phyloP scores from a whole-genome alignment of 805 yeast genomes.

The Saturnispora galanensis region DNA sequence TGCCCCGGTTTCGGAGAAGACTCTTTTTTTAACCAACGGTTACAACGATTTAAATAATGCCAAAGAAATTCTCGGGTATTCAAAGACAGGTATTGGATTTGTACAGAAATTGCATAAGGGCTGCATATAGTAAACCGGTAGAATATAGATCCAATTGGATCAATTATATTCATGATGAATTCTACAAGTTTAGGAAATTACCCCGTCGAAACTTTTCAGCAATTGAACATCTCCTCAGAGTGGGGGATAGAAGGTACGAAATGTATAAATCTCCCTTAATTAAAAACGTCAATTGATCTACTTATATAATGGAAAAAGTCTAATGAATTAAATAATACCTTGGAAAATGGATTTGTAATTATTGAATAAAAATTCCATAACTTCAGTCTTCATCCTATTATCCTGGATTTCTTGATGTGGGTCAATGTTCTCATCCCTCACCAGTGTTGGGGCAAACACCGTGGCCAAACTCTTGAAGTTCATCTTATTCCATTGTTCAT shows the following conservation, averaged over 20 bases:
- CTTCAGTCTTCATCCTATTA: conserved; percentile 69
- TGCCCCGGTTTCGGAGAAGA: background rate
- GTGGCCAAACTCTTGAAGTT: conserved; percentile 72
- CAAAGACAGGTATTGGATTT: conserved; percentile 43
- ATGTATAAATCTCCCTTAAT: conserved; percentile 63
- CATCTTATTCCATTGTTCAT: conserved; percentile 64
- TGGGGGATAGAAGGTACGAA: conserved; percentile 64
- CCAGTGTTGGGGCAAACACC: conserved; percentile 90
- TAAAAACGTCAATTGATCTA: conserved; percentile 43
- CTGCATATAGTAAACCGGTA: conserved; percentile 36
- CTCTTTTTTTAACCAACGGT: background rate
- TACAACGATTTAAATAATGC: conserved; percentile 1
- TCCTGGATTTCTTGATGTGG: conserved; percentile 80
- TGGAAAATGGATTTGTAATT: conserved; percentile 32
- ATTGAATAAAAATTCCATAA: conserved; percentile 61
- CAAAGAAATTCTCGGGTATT: conserved; percentile 31
- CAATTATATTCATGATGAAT: conserved; percentile 39
- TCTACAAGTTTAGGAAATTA: conserved; percentile 43
- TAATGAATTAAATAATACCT: conserved; percentile 6
- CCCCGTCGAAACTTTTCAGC: conserved; percentile 76
- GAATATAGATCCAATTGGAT: conserved; percentile 28
- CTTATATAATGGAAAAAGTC: background rate
- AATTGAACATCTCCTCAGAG: conserved; percentile 72
- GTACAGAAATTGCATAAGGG: conserved; percentile 39
- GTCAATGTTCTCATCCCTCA: conserved; percentile 49